Evolutionary conservation across 257 asterid genomes (phyloP).

Genomic region (Solanum stenotomum): DNA sequence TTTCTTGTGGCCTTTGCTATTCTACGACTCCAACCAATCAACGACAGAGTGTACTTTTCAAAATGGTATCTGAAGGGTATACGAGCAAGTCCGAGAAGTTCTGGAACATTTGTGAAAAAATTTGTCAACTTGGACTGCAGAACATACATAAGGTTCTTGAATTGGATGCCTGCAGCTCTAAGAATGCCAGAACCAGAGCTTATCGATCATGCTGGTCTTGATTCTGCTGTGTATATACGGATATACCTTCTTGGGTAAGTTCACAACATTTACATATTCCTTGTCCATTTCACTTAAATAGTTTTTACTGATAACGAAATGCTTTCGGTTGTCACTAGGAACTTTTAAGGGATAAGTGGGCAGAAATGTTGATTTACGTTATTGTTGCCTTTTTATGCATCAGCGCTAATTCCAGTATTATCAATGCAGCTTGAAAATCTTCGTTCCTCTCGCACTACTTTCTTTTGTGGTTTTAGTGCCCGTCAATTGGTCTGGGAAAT

Average conservation of each 20-base stretch:
- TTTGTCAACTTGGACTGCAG: slow-evolving; percentile 42
- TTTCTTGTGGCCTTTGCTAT: slow-evolving; percentile 73
- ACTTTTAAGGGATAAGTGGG: neutral
- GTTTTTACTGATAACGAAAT: neutral
- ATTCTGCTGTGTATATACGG: slow-evolving; percentile 68
- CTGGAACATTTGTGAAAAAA: slow-evolving; percentile 32
- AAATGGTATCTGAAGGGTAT: slow-evolving; percentile 79
- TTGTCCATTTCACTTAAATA: neutral
- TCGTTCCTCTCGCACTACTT: slow-evolving; percentile 63
- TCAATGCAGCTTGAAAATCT: slow-evolving; percentile 68
- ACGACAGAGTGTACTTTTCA: slow-evolving; percentile 71
- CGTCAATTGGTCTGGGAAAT: slow-evolving; percentile 72
- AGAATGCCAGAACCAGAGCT: slow-evolving; percentile 85
- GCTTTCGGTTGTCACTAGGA: neutral
- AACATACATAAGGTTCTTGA: slow-evolving; percentile 57
- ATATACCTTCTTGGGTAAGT: slow-evolving; percentile 89
- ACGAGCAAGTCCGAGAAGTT: slow-evolving; percentile 48
- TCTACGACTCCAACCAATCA: slow-evolving; percentile 69
- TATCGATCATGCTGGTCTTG: slow-evolving; percentile 86
- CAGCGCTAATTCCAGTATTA: neutral
- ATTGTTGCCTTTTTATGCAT: neutral
- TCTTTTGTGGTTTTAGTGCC: slow-evolving; percentile 72
- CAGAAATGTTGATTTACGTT: neutral
- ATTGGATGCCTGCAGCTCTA: slow-evolving; percentile 87
- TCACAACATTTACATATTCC: neutral